phyloP scores from a whole-genome alignment of 306 rosid species.

The Benincasa hispida region DNA sequence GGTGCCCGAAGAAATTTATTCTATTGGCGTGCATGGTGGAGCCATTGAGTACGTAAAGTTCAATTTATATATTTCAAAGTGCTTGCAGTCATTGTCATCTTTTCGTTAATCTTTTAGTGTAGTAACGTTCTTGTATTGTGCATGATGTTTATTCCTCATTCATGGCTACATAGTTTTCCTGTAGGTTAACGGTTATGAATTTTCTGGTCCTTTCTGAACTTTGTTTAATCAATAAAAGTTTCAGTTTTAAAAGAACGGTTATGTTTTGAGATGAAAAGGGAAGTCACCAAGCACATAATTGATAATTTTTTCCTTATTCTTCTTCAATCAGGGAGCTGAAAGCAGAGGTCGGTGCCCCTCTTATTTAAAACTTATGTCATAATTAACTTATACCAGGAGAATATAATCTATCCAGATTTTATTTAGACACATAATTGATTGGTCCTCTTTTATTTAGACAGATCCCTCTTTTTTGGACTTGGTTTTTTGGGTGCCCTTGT shows the following conservation, averaged over 20 bases:
- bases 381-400: not conserved
- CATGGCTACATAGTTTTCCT: not conserved
- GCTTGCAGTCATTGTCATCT: not conserved
- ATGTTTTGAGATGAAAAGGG: not conserved
- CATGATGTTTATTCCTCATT: not conserved
- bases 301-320: not conserved
- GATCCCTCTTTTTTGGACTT: no score
- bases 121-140: not conserved
- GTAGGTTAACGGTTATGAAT: not conserved
- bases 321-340: not conserved
- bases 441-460: no score
- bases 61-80: not conserved
- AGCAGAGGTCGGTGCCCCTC: not conserved
- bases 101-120: not conserved
- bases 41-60: constrained; percentile 62
- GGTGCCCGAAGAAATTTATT: constrained; percentile 76
- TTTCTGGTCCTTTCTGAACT: not conserved
- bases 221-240: not conserved
- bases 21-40: constrained; percentile 93
- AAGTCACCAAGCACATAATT: not conserved
- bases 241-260: not conserved
- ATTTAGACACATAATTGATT: no score
- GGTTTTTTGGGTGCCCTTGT: no score
- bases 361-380: not conserved
- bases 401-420: not conserved